These are phyloP conservation scores for Penicillium angulare DNA, from an alignment of 495 filamentous ascomycete species.

Conservation along the genomic window DNA sequence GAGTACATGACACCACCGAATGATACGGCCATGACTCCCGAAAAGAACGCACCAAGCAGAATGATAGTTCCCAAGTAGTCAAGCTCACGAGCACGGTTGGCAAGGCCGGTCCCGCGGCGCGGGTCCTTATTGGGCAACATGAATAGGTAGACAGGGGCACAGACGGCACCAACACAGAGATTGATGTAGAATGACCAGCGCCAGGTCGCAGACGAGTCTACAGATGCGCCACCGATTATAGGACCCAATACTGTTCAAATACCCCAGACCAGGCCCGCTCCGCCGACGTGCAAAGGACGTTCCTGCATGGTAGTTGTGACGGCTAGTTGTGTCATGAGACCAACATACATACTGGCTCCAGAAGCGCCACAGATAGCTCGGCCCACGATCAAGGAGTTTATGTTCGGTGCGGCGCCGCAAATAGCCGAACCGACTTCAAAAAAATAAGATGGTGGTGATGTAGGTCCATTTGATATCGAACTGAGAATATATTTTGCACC, in stretches of 20 bases:
- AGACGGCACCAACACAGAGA: conserved; percentile 1
- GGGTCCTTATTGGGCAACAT: neutral
- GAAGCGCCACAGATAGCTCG: neutral
- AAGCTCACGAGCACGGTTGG: neutral
- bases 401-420: conserved; percentile 1
- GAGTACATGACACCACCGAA: conserved; percentile 4
- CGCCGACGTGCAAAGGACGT: neutral
- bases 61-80: conserved; percentile 1
- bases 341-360: neutral
- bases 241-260: neutral
- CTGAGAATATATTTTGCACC: no score
- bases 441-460: neutral
- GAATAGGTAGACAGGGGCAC: conserved; percentile 4
- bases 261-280: neutral
- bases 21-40: neutral
- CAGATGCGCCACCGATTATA: neutral
- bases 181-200: conserved; percentile 5
- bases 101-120: neutral
- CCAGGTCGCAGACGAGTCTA: neutral
- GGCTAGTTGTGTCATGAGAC: neutral
- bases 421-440: neutral
- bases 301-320: neutral
- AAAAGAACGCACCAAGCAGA: neutral
- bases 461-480: conserved; percentile 5
- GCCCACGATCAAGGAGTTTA: neutral